Percentiles rank a stretch among this genome's conserved stretches.
Evolutionary conservation across 2,329 filamentous ascomycete genomes (phyloP).

Genomic region (Cercospora nicotianae): DNA sequence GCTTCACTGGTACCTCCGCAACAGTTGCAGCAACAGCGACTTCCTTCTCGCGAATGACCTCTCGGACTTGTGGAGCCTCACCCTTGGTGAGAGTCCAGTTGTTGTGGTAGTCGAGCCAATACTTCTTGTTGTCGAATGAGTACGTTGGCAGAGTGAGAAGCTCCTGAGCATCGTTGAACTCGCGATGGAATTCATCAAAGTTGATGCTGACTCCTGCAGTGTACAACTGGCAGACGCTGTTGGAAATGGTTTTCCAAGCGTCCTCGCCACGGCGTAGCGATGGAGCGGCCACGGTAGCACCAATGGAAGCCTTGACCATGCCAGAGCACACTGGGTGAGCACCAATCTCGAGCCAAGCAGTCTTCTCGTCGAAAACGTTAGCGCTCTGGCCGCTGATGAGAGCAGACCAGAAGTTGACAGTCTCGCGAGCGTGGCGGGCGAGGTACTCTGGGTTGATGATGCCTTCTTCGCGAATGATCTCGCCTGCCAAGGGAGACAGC

Average conservation of each 20-base stretch:
- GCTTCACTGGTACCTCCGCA: conserved; percentile 52
- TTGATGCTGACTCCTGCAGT: conserved; percentile 62
- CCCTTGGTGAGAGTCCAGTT: conserved; percentile 72
- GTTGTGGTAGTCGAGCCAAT: conserved; percentile 70
- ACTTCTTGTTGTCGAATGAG: conserved; percentile 68
- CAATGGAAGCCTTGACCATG: conserved; percentile 67
- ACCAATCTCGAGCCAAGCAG: conserved; percentile 72
- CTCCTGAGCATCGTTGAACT: conserved; percentile 59
- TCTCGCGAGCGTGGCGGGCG: conserved; percentile 63
- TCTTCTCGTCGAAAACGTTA: conserved; percentile 64
- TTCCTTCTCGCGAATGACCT: conserved; percentile 42
- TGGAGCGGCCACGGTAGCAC: conserved; percentile 56
- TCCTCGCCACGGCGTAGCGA: conserved; percentile 64
- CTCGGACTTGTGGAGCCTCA: conserved; percentile 50
- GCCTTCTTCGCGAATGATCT: conserved; percentile 59
- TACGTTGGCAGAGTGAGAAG: conserved; percentile 68
- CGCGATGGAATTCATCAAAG: conserved; percentile 69
- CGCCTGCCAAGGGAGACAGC: conserved; percentile 66
- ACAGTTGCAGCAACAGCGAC: conserved; percentile 39
- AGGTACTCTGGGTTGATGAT: conserved; percentile 64
- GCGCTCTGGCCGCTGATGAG: conserved; percentile 59
- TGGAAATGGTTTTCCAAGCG: conserved; percentile 63
- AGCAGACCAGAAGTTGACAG: conserved; percentile 68
- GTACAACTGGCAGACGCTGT: conserved; percentile 61
- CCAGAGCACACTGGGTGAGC: conserved; percentile 68